Percentiles rank a stretch among this genome's conserved stretches.
Conservation (phyloP, 2,329 filamentous ascomycete genomes). For the Botrytis tulipae region DNA sequence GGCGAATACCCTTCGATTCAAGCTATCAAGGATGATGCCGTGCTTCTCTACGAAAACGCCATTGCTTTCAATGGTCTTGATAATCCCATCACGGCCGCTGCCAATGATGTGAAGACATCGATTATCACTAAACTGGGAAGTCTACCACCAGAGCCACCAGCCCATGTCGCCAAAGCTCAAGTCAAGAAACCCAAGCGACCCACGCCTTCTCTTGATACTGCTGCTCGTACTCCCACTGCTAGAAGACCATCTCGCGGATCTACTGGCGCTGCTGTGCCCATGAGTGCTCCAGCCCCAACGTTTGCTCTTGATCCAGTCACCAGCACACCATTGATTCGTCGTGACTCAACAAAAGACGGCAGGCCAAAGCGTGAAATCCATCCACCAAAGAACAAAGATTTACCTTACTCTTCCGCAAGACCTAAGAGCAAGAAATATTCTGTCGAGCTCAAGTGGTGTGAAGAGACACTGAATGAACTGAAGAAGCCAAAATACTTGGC, state of each 20-base stretch:
- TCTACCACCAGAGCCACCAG: slow-evolving; percentile 45
- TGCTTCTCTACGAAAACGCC: slow-evolving; percentile 77
- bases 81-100: slow-evolving; percentile 66
- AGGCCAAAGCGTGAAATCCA: slow-evolving; percentile 93
- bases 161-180: slow-evolving; percentile 46
- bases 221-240: slow-evolving; percentile 38
- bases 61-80: slow-evolving; percentile 76
- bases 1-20: slow-evolving; percentile 65
- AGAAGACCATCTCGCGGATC: slow-evolving; percentile 41
- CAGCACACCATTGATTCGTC: slow-evolving; percentile 77
- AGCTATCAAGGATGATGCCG: slow-evolving; percentile 71
- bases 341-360: slow-evolving; percentile 75
- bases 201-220: slow-evolving; percentile 45
- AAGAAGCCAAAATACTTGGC: slow-evolving; percentile 68
- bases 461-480: slow-evolving; percentile 75
- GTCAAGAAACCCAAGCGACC: slow-evolving; percentile 61
- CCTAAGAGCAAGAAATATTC: slow-evolving; percentile 89
- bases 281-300: slow-evolving; percentile 47
- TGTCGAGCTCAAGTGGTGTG: slow-evolving; percentile 86
- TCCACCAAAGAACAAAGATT: slow-evolving; percentile 82
- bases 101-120: slow-evolving; percentile 56
- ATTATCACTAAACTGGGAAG: slow-evolving; percentile 54
- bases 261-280: slow-evolving; percentile 36
- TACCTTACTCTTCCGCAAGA: slow-evolving; percentile 80
- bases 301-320: slow-evolving; percentile 73